Evolutionary conservation across 1,284 basidiomycete species (phyloP).

Genomic region (Rhizoctonia solani): DNA sequence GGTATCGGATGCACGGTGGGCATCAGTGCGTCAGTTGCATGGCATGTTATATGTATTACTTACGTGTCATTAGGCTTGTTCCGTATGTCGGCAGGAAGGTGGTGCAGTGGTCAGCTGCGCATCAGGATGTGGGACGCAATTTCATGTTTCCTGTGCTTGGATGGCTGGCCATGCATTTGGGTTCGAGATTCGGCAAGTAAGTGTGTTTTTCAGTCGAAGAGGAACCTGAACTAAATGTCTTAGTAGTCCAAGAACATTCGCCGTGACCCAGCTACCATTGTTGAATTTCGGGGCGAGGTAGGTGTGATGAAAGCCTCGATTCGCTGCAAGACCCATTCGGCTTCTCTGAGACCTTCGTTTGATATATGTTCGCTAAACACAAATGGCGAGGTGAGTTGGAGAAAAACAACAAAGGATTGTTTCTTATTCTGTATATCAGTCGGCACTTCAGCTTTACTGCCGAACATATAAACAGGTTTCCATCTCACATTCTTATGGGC

Average conservation of each 20-base stretch:
- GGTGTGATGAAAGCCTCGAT: conserved; percentile 83
- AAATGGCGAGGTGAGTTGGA: conserved; percentile 64
- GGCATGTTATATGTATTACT: conserved; percentile 50
- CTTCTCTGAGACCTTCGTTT: conserved; percentile 66
- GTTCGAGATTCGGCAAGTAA: conserved; percentile 84
- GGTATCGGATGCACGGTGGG: conserved; percentile 54
- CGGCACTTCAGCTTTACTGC: conserved; percentile 84
- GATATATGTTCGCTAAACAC: conserved; percentile 86
- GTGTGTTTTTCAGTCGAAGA: conserved; percentile 43
- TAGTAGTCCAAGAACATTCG: conserved; percentile 76
- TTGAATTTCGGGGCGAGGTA: conserved; percentile 84
- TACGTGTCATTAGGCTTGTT: conserved; percentile 56
- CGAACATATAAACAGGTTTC: conserved; percentile 80
- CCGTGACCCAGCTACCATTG: conserved; percentile 64
- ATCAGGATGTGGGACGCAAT: conserved; percentile 71
- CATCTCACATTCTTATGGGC: conserved; percentile 70
- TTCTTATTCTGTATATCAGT: conserved; percentile 52
- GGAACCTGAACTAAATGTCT: conserved; percentile 17
- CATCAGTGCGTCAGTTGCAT: conserved; percentile 38
- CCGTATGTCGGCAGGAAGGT: conserved; percentile 59
- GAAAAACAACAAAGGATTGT: not conserved
- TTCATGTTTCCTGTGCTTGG: conserved; percentile 92
- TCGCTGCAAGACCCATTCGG: conserved; percentile 82
- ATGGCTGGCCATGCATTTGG: conserved; percentile 79
- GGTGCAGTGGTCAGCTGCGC: conserved; percentile 82